Evolutionary conservation across 192 early-diverging fungal genomes (phyloP), one percentile per base, ranked within the genome.

Genomic region (Backusella tuberculispora): DNA sequence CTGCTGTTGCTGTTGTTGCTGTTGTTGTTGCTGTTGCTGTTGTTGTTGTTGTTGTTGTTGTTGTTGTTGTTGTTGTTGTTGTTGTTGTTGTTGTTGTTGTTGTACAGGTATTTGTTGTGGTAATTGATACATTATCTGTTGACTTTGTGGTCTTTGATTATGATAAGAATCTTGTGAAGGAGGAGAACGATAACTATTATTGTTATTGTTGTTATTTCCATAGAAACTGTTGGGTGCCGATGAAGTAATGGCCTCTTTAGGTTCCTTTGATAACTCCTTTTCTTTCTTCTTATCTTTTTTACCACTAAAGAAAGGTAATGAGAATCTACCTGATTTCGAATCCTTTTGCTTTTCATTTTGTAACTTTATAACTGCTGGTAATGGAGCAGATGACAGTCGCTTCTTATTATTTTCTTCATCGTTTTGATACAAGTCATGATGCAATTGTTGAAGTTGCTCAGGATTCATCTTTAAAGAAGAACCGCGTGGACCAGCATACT

Each of bases 261-360:
- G n/a, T 19, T 14, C 66, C 9, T 14, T 19, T 0, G 5, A 38
- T 0, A 10, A 21, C 21, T 69, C 68, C 8, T 69, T 69, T 47
- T 69, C 44, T 13, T 69, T 69, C 26, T 69, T 69, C 43, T 69
- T 69, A 21, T 69, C 68, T 24, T 47, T 69, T 69, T 69, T 69
- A 69, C 42, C 42, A 37, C 68, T 17, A 47, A 69, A 69, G 56
- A 73, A 73, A 2, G 46, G 46, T n/a, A 41, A 26, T 34, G 72
- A 64, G 29, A 73, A 64, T 44, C 56, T 6, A 0, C 38, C 48
- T 21, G 41, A 3, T 29, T 69, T 69, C 14, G 42, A 29, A 46
- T 69, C 68, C 26, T 69, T 69, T 14, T 47, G 24, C 13, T 69
- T 29, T 69, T 46, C 66, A 12, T 40, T 69, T 69, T 69, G 12